A percentile compares a stretch with the other conserved stretches of the same genome.
Conservation (phyloP, 108 stramenopile genomes). For the Cyclotella atomus region DNA sequence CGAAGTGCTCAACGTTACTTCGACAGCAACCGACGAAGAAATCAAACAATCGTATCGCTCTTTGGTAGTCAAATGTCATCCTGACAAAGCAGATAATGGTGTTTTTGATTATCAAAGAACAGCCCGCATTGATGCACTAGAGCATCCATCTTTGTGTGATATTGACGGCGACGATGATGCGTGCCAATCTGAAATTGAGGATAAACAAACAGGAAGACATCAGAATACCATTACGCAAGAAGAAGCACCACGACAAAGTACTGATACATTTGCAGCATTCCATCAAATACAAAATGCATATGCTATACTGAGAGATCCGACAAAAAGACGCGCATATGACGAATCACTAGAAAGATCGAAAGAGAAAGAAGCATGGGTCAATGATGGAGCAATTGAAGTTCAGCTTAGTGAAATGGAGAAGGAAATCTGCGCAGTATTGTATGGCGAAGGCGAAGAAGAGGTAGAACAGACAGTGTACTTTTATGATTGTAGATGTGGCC, state of each 20-base stretch:
- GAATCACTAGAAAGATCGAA: slow-evolving; percentile 43
- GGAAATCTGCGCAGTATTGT: slow-evolving; percentile 35
- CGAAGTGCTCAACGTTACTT: slow-evolving; percentile 72
- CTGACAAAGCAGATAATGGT: slow-evolving; percentile 52
- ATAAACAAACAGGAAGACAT: neutral
- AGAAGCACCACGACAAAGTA: slow-evolving; percentile 11
- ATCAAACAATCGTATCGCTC: slow-evolving; percentile 77
- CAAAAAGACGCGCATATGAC: slow-evolving; percentile 61
- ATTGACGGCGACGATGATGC: slow-evolving; percentile 17
- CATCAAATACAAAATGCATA: slow-evolving; percentile 75
- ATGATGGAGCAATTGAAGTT: slow-evolving; percentile 46
- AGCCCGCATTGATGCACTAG: neutral
- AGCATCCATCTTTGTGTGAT: slow-evolving; percentile 37
- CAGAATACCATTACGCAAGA: slow-evolving; percentile 12
- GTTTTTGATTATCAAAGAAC: slow-evolving; percentile 6
- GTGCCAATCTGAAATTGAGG: neutral
- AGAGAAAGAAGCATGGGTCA: slow-evolving; percentile 36
- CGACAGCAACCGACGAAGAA: slow-evolving; percentile 61
- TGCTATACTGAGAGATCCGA: slow-evolving; percentile 59
- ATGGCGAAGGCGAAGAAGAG: slow-evolving; percentile 32
- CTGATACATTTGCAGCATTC: slow-evolving; percentile 33
- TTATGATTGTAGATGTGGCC: slow-evolving; percentile 75
- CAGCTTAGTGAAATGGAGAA: slow-evolving; percentile 62
- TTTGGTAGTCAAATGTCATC: slow-evolving; percentile 63
- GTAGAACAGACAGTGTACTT: slow-evolving; percentile 52